Evolutionary conservation across 2,329 filamentous ascomycete species (phyloP).

Genomic region (Hypomyces perniciosus): DNA sequence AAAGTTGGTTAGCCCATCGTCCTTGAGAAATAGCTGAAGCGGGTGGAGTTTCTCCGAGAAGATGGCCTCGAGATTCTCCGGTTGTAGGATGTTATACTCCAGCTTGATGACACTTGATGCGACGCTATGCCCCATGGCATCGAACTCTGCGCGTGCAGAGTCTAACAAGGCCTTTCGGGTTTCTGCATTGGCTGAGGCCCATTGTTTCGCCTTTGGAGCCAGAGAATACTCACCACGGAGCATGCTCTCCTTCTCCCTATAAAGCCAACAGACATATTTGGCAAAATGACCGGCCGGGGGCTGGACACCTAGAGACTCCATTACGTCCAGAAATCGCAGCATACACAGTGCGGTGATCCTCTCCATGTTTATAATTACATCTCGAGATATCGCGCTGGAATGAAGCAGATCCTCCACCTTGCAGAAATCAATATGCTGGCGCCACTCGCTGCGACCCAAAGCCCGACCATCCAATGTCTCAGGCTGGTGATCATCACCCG

Average conservation of each 20-base stretch:
- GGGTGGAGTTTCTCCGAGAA: neutral
- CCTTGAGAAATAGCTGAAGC: neutral
- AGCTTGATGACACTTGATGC: neutral
- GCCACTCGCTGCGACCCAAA: conserved; percentile 5
- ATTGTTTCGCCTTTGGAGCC: too few relatives aligned
- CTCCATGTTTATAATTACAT: neutral
- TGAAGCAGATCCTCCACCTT: neutral
- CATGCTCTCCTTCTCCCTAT: conserved; percentile 1
- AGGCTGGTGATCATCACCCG: neutral
- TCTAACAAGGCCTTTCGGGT: too few relatives aligned
- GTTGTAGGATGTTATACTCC: neutral
- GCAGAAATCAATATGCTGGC: conserved; percentile 3
- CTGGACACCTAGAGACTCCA: neutral
- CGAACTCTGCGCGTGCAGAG: neutral
- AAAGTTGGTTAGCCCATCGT: neutral
- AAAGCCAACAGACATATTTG: conserved; percentile 4
- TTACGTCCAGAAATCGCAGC: neutral
- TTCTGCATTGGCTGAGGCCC: too few relatives aligned
- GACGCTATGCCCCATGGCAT: neutral
- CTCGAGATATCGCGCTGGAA: neutral
- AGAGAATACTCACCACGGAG: neutral
- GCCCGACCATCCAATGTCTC: conserved; percentile 19
- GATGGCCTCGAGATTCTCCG: neutral
- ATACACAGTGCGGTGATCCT: neutral
- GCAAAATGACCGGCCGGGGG: neutral